Evolutionary conservation across 2,329 filamentous ascomycete genomes (phyloP).

Genomic region (Alternaria viburni): DNA sequence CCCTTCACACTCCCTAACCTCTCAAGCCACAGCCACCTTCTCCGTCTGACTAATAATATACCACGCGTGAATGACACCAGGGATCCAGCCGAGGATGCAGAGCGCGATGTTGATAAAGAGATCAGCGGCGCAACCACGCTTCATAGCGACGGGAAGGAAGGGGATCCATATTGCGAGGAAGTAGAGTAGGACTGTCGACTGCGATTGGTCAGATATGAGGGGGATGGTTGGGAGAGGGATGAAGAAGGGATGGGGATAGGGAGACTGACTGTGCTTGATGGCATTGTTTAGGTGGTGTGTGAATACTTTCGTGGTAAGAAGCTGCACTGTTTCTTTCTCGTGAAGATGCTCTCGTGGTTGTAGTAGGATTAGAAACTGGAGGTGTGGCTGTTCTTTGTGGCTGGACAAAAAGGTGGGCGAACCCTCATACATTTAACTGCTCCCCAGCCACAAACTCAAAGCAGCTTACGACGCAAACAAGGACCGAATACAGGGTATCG

Average conservation of each 20-base stretch:
- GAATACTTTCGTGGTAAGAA: too few relatives aligned
- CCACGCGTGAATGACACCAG: slow-evolving; percentile 38
- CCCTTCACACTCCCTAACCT: too few relatives aligned
- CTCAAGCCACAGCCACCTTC: not conserved
- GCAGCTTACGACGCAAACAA: slow-evolving; percentile 16
- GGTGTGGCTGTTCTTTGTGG: not conserved
- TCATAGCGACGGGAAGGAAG: slow-evolving; percentile 50
- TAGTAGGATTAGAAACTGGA: not conserved
- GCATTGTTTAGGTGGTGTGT: too few relatives aligned
- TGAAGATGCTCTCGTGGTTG: not conserved
- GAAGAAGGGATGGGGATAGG: too few relatives aligned
- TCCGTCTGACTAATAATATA: slow-evolving; percentile 33
- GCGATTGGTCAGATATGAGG: too few relatives aligned
- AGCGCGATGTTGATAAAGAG: slow-evolving; percentile 52
- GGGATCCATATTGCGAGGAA: slow-evolving; percentile 46
- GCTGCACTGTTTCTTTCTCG: too few relatives aligned
- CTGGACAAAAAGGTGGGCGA: not conserved
- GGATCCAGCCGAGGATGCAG: slow-evolving; percentile 45
- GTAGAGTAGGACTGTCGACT: slow-evolving; percentile 34
- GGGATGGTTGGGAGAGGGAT: too few relatives aligned
- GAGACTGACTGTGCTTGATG: too few relatives aligned
- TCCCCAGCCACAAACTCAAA: not conserved
- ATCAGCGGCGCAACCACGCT: slow-evolving; percentile 48
- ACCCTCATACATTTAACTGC: too few relatives aligned
- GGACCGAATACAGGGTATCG: not conserved